Base-by-base conservation (phyloP, 345 rosid genomes). In the Salix koriyanagi region DNA sequence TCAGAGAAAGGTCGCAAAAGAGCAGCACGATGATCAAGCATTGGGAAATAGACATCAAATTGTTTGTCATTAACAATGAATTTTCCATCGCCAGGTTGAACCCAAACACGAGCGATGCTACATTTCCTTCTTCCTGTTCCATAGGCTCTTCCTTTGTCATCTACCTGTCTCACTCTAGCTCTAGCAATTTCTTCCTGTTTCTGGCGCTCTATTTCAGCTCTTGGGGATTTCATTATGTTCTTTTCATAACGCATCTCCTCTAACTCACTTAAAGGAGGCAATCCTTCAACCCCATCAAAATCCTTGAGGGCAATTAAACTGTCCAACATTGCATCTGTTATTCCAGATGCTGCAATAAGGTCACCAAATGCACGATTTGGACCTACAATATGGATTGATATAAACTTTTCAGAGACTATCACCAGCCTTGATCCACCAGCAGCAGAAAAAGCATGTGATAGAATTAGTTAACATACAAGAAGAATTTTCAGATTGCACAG, bases 81-180 rank as follows among this genome's bases (percentile, higher is more conserved):
- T 41, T 89, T 91, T 2, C 99, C 97, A n/a, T 86, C 83, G 18
- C 99, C 98, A 32, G 99, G 97, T 39, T 86, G 86, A 81, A 93
- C 81, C 99, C 98, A 96, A 67, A 93, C 97, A 67, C 98, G 96
- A 13, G 99, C 98, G 11, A 89, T 76, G 81, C 98, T 96, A 74
- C 96, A 91, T 76, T 96, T 96, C 85, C 98, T 91, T 87, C 96
- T 91, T 66, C 98, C 99, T 0, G 98, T 93, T 83, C 98, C 99
- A 79, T 96, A 96, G 67, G 98, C 92, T 88, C 98, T 91, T 50
- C 92, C 99, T 18, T 90, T 79, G 21, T 89, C 96, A 65, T 96
- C 99, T 12, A 96, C 98, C 75, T 88, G 87, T 75, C 98, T 90
- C 61, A 93, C 98, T 60, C 98, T 86, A 62, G 97, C 86, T 75